These are phyloP conservation scores for Peronospora tabacina DNA, from an alignment of 352 stramenopile genomes.

Conservation along the genomic window DNA sequence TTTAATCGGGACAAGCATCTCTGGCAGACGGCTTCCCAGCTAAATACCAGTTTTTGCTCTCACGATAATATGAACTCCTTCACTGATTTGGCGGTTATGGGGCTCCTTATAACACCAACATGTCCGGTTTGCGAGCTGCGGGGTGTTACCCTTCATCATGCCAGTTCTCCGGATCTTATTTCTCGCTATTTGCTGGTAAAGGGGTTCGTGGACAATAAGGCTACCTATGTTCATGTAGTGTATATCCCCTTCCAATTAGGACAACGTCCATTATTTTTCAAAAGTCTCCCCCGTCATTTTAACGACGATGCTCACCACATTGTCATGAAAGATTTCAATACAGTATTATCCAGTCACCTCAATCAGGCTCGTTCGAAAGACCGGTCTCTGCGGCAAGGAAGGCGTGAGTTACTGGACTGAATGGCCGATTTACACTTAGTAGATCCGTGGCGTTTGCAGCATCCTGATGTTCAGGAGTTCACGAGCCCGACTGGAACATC, in stretches of 20 bases:
- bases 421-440: conserved; percentile 1
- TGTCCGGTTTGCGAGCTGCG: not conserved
- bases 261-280: not conserved
- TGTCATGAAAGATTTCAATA: conserved; percentile 4
- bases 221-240: no score
- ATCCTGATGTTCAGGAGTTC: conserved; percentile 3
- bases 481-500: not conserved
- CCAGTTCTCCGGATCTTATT: not conserved
- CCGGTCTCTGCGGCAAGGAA: not conserved
- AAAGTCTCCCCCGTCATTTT: not conserved
- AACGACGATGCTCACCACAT: conserved; percentile 2
- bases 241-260: not conserved
- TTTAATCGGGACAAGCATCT: not conserved
- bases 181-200: conserved; percentile 1
- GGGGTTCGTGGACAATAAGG: no score
- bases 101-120: conserved; percentile 2
- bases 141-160: conserved; percentile 1
- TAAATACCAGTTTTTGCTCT: conserved; percentile 5
- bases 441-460: conserved; percentile 2
- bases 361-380: not conserved
- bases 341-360: not conserved
- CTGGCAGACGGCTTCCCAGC: no score
- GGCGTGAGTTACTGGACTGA: not conserved
- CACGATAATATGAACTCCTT: conserved; percentile 9
- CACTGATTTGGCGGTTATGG: conserved; percentile 2